Conservation (phyloP, 1,139 yeast species). For the Arxiozyma telluris region DNA sequence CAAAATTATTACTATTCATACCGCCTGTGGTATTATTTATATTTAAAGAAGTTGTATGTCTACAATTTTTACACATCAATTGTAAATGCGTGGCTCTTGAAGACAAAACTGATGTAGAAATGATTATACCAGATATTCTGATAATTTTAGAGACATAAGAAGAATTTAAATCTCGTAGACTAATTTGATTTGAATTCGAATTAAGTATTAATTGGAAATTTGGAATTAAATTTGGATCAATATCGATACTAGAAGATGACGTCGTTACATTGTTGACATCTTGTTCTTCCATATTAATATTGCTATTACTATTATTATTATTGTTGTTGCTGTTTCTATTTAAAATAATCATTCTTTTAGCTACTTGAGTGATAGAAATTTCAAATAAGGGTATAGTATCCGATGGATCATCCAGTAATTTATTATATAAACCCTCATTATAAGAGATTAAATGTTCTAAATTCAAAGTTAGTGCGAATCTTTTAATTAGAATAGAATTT, state of each 20-base stretch:
- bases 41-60: constrained; percentile 67
- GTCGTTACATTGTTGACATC: background rate
- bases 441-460: constrained; percentile 80
- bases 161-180: constrained; percentile 78
- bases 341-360: constrained; percentile 62
- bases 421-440: constrained; percentile 82
- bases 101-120: constrained; percentile 79
- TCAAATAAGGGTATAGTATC: constrained; percentile 88
- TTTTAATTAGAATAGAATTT: constrained; percentile 72
- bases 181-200: constrained; percentile 62
- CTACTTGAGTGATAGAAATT: constrained; percentile 81
- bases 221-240: constrained; percentile 50
- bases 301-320: background rate
- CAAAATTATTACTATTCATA: constrained; percentile 45
- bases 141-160: constrained; percentile 85
- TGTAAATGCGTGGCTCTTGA: constrained; percentile 84
- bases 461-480: constrained; percentile 65
- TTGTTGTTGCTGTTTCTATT: constrained; percentile 30
- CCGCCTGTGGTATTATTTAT: constrained; percentile 51
- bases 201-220: constrained; percentile 72
- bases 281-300: background rate
- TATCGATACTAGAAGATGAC: background rate
- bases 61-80: constrained; percentile 80
- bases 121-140: constrained; percentile 85
- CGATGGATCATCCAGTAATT: constrained; percentile 75